Evolutionary conservation across 768 basidiomycete genomes (phyloP), one percentile per base, ranked within the genome.

Genomic region (Termitomyces sp.): DNA sequence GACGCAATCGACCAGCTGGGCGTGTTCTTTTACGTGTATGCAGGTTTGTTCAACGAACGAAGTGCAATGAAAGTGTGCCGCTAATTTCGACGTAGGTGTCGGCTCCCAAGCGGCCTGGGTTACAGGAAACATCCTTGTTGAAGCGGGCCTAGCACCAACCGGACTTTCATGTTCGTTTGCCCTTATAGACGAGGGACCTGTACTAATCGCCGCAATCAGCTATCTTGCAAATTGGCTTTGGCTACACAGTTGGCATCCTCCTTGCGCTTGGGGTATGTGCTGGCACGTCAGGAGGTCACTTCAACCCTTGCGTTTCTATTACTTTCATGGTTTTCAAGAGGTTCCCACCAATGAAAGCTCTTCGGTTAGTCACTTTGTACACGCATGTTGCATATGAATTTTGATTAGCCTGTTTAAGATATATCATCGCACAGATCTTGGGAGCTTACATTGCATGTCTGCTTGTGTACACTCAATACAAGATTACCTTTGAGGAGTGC

Each of bases 381-480:
- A 6, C 30, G 26, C 26, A 13, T 8, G n/a, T n/a, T 35, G 1
- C 26, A 35, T 51, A 44, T 22, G 32, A 22, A 33, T 14, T 33
- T 1, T 30, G 9, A 54, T 30, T 32, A 50, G 36, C 38, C 8
- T 36, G 18, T 5, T 3, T 0, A 9, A 87, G 86, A 69, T 89
- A 87, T 64, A 85, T 88, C 58, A 43, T 79, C 13, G 80, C 85
- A 0, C 88, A 91, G 65, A 76, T 87, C 59, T 60, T 87, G 4
- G 89, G 87, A 5, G 83, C 78, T 13, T 87, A 84, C 61, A 67
- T 88, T 60, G 88, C 84, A 0, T 81, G 79, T 55, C 70, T 86
- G 40, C 58, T 84, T 47, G 67, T 85, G 51, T 89, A 89, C 65
- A 74, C 75, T 5, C 84, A 88, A 62, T 90, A 85, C 73, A 79